These are phyloP conservation scores for Zygotorulaspora danielsina DNA, from an alignment of 805 yeast genomes.

Conservation along the genomic window DNA sequence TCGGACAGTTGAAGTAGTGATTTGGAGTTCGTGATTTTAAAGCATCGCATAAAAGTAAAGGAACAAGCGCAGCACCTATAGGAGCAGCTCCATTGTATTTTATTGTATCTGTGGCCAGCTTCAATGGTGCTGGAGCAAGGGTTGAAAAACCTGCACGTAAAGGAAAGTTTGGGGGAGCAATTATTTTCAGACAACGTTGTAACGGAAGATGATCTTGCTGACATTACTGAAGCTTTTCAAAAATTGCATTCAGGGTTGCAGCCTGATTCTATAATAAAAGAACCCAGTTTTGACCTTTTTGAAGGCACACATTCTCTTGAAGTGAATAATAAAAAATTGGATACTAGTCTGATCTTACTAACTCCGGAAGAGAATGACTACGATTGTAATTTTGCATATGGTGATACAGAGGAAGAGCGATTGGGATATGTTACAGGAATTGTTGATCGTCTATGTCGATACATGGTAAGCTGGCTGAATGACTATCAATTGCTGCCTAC, in stretches of 20 bases:
- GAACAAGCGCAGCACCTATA: too few species aligned
- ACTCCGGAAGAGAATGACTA: constrained; percentile 44
- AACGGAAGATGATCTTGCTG: constrained; percentile 34
- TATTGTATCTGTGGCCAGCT: too few species aligned
- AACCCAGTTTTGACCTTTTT: constrained; percentile 57
- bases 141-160: constrained; percentile 7
- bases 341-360: constrained; percentile 63
- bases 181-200: constrained; percentile 8
- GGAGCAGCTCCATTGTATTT: too few species aligned
- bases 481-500: constrained; percentile 67
- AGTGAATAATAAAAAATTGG: constrained; percentile 64
- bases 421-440: constrained; percentile 46
- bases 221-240: constrained; percentile 54
- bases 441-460: constrained; percentile 49
- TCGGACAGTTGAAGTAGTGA: too few species aligned
- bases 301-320: constrained; percentile 90
- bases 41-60: neutral
- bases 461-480: constrained; percentile 67
- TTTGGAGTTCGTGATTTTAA: too few species aligned
- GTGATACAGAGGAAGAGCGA: constrained; percentile 29
- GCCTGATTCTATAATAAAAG: constrained; percentile 55
- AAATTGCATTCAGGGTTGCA: constrained; percentile 38
- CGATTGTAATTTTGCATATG: constrained; percentile 36
- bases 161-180: constrained; percentile 7
- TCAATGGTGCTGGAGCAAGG: constrained; percentile 6